These are phyloP conservation scores for Solanum gandarillasii DNA, from an alignment of 257 asterid species.

Conservation along the genomic window DNA sequence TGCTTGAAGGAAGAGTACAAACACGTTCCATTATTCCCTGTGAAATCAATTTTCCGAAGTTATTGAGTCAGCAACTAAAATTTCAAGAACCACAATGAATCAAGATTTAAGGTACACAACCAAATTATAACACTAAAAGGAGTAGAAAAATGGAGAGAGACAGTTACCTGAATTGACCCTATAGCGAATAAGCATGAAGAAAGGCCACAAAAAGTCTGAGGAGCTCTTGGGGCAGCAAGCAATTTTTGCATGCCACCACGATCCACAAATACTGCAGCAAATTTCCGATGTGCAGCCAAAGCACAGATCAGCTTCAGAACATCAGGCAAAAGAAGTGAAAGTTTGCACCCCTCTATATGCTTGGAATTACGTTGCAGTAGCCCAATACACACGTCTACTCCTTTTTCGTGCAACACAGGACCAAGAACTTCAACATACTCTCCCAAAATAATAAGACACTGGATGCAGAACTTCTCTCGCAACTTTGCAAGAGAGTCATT, in stretches of 20 bases:
- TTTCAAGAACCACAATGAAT: not conserved
- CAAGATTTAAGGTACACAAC: not conserved
- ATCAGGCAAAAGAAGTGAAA: conserved; percentile 54
- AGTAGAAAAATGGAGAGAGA: not conserved
- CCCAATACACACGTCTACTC: conserved; percentile 92
- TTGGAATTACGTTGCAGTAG: conserved; percentile 59
- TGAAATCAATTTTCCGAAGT: conserved; percentile 1
- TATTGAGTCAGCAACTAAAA: not conserved
- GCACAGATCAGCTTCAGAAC: conserved; percentile 83
- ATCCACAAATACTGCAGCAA: conserved; percentile 87
- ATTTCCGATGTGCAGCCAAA: conserved; percentile 90
- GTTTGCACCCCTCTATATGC: conserved; percentile 48
- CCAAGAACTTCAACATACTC: conserved; percentile 99
- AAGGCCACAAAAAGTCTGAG: conserved; percentile 60
- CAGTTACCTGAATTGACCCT: conserved; percentile 86
- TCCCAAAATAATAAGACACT: conserved; percentile 83
- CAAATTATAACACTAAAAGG: not conserved
- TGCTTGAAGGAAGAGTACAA: conserved; percentile 78
- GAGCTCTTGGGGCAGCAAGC: conserved; percentile 64
- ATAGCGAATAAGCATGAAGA: conserved; percentile 90
- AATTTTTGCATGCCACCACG: conserved; percentile 90
- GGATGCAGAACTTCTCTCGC: conserved; percentile 84
- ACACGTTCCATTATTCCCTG: conserved; percentile 99
- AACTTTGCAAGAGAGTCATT: conserved; percentile 67
- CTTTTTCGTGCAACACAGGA: conserved; percentile 94